phyloP scores from a whole-genome alignment of 805 yeast genomes.

The Myxozyma lipomycoides region DNA sequence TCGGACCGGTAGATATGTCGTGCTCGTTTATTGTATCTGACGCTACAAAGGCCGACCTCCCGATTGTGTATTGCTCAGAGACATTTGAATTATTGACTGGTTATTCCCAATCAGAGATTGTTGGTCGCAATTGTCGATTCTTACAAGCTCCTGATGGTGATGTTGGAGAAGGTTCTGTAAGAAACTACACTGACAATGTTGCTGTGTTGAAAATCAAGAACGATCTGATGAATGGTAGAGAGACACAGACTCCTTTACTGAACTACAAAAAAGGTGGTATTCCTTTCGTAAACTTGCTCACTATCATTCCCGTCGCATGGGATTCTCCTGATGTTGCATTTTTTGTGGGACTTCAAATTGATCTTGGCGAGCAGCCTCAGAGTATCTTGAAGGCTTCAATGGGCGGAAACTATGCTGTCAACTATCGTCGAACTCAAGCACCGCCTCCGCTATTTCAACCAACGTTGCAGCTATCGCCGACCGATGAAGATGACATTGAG shows the following conservation, averaged over 20 bases:
- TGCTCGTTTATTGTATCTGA: constrained; percentile 18
- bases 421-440: constrained; percentile 9
- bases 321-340: constrained; percentile 10
- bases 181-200: constrained; percentile 12
- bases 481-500: neutral
- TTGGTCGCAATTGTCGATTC: constrained; percentile 20
- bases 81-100: constrained; percentile 14
- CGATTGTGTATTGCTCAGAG: constrained; percentile 13
- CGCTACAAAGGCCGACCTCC: constrained; percentile 13
- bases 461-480: neutral
- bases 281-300: constrained; percentile 18
- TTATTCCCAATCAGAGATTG: constrained; percentile 10
- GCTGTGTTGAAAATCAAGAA: constrained; percentile 8
- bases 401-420: constrained; percentile 8
- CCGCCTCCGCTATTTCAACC: constrained; percentile 7
- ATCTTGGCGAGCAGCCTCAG: constrained; percentile 10
- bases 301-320: constrained; percentile 16
- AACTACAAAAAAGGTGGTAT: constrained; percentile 14
- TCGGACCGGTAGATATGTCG: constrained; percentile 20
- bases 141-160: constrained; percentile 16
- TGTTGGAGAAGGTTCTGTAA: constrained; percentile 5
- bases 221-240: constrained; percentile 10
- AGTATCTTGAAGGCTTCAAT: constrained; percentile 10
- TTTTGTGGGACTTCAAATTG: constrained; percentile 17
- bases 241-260: constrained; percentile 10